Evolutionary conservation across 2,329 filamentous ascomycete genomes (phyloP), one percentile per base, ranked within the genome.

Genomic region (Aspergillus aculeatus): DNA sequence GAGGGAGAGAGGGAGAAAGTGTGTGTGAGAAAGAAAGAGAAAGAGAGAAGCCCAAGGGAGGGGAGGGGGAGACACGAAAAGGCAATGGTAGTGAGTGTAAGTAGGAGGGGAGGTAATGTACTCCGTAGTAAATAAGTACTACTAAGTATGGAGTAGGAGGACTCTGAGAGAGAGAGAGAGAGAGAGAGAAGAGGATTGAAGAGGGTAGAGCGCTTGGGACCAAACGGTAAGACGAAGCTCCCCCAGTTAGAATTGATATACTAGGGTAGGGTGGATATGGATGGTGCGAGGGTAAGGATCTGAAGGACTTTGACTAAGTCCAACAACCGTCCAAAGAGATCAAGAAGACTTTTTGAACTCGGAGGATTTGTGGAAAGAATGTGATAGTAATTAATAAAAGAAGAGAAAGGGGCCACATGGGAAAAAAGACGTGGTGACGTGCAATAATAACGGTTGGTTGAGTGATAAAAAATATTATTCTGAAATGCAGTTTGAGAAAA

Each of bases 391-490:
- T 62, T 65, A 59, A 60, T 64, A 60, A 60, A 54, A 58, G 50
- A 59, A 47, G 50, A 58, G 55, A 44, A 61, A 62, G 64, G 60
- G 57, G 60, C 64, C 62, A 64, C 58, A 65, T 64, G 60, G 60
- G 59, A 56, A 48, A 56, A 48, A 35, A 54, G 59, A 44, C 26
- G 57, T 58, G 51, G 52, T 65, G 64, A 65, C 59, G 62, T 65
- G 56, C 58, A 64, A 62, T 56, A 59, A 54, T 47, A 44, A 56
- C 53, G 47, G 50, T 54, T 32, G 24, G 54, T 56, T 53, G 48
- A 54, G 44, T 56, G 49, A 50, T 54, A 52, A 38, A 50, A 54
- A 52, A 56, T 16, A 51, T 50, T 29, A 29, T 29, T 44, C 38
- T 44, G 9, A 44, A 44, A 44, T 44, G 14, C 38, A 16, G 38